Base-by-base conservation (phyloP, 2,329 filamentous ascomycete species). In the Epichloe scottii region DNA sequence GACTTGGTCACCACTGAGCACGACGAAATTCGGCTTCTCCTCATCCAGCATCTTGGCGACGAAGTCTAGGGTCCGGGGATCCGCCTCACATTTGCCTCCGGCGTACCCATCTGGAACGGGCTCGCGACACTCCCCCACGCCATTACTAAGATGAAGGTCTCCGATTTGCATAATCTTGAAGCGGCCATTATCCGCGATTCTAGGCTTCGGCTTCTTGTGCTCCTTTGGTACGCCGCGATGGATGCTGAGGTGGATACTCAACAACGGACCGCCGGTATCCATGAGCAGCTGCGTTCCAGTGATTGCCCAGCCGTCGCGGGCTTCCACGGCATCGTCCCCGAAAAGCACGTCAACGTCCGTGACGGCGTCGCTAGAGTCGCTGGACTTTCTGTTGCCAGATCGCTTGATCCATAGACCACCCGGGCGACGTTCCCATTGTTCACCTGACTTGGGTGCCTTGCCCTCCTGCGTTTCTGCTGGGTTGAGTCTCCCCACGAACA, bases 141-240 rank as follows among this genome's bases (percentile, higher is more conserved):
- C 93, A 2, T 93, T 98, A 62, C 89, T 91, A 51, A 98, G 71
- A 67, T 98, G 93, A 54, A 97, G 71, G 70, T 98, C 93, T n/a
- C 89, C 86, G 51, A 95, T 75, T 68, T 98, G 93, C 77, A 98
- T 82, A 57, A 98, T 95, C 73, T 97, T 97, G 73, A 97, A 97
- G 59, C 85, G 89, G 33, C 91, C 93, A 63, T 93, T 89, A 55
- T 94, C 89, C 42, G 81, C 79, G 56, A 98, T 88, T 53, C 87
- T 81, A 11, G 85, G 87, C 39, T 81, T 72, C 1, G 87, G 85
- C 64, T 84, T 89, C 60, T 82, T 77, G 37, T 76, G 66, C 57
- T 83, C 79, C 21, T 73, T 71, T 21, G 79, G 79, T 48, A 75
- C 72, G 2, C 93, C 91, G 59, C 87, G 79, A 48, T 88, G 81